A percentile compares a stretch with the other conserved stretches of the same genome.
These are phyloP conservation scores for Boletus rufocinnamomeus DNA, from an alignment of 768 basidiomycete species.

Conservation along the genomic window DNA sequence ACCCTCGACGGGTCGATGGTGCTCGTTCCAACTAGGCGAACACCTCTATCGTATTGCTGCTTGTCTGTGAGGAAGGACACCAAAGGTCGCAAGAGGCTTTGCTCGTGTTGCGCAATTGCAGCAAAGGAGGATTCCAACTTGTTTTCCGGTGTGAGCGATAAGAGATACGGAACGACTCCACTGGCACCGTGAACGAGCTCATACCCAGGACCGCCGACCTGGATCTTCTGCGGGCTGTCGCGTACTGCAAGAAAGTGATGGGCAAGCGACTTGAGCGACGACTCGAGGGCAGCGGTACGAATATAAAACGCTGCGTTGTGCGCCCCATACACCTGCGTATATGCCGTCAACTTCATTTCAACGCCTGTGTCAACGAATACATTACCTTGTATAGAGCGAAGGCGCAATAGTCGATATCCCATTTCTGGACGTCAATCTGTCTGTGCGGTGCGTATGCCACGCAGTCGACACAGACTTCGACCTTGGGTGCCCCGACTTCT, in stretches of 20 bases:
- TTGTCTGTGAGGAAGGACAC: conserved; percentile 55
- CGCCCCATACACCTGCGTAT: conserved; percentile 66
- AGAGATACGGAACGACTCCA: conserved; percentile 62
- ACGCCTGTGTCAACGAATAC: background rate
- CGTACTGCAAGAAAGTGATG: conserved; percentile 68
- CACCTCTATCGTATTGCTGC: conserved; percentile 55
- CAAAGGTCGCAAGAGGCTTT: conserved; percentile 53
- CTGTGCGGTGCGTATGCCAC: conserved; percentile 81
- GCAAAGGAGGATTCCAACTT: conserved; percentile 53
- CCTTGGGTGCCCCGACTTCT: conserved; percentile 53
- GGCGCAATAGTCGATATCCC: conserved; percentile 75
- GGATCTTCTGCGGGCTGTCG: conserved; percentile 57
- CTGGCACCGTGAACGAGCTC: conserved; percentile 65
- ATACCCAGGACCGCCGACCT: conserved; percentile 75
- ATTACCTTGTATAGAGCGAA: conserved; percentile 77
- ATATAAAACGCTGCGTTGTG: conserved; percentile 70
- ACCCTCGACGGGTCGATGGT: conserved; percentile 44
- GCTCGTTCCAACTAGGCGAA: conserved; percentile 68
- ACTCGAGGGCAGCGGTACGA: conserved; percentile 46
- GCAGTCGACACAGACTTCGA: conserved; percentile 73
- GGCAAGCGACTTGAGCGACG: conserved; percentile 57
- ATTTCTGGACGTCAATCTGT: conserved; percentile 66
- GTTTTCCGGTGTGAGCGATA: conserved; percentile 53
- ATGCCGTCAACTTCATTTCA: background rate
- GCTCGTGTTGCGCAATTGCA: conserved; percentile 64